Evolutionary conservation across 768 basidiomycete genomes (phyloP).

Genomic region (Termitomyces sp.): DNA sequence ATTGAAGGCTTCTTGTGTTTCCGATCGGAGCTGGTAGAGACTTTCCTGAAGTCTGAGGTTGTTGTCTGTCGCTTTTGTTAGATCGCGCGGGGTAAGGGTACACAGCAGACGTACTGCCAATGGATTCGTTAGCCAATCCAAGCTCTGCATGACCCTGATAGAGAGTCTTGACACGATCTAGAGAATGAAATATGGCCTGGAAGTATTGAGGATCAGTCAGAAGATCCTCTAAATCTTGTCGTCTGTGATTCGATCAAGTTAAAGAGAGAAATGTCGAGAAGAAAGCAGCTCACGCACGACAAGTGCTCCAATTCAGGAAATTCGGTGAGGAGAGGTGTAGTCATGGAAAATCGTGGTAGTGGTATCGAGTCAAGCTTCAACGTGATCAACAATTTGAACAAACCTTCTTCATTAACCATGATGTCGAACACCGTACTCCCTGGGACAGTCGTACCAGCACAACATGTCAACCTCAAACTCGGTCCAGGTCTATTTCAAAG

Average conservation of each 20-base stretch:
- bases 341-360: constrained; percentile 25
- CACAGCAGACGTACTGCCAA: constrained; percentile 63
- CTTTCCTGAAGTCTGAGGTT: constrained; percentile 75
- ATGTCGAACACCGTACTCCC: constrained; percentile 72
- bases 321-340: constrained; percentile 49
- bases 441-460: constrained; percentile 72
- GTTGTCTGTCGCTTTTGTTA: constrained; percentile 43
- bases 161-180: constrained; percentile 68
- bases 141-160: constrained; percentile 77
- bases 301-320: constrained; percentile 73
- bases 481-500: constrained; percentile 77
- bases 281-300: constrained; percentile 47
- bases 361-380: background rate
- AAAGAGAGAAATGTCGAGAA: background rate
- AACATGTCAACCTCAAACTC: constrained; percentile 78
- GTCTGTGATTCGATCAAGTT: constrained; percentile 38
- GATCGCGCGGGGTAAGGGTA: background rate
- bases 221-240: constrained; percentile 89
- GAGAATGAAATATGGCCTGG: constrained; percentile 81
- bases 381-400: background rate
- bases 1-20: constrained; percentile 86
- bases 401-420: constrained; percentile 19
- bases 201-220: constrained; percentile 80
- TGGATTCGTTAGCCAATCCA: constrained; percentile 78
- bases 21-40: constrained; percentile 70